Conservation (phyloP, 495 filamentous ascomycete genomes). For the Aspergillus baeticus region DNA sequence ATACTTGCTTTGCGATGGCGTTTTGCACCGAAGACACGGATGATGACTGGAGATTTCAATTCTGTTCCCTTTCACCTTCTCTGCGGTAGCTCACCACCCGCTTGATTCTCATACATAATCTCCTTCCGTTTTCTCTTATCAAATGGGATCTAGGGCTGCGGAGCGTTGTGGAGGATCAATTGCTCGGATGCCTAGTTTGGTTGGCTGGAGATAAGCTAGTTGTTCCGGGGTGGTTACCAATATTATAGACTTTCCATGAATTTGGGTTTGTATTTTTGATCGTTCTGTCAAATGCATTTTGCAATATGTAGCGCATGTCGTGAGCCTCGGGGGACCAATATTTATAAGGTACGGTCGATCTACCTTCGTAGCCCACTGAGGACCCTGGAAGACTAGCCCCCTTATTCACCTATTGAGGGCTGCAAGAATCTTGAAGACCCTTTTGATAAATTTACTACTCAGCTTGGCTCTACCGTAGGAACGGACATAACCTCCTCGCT, state of each 20-base stretch:
- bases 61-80: constrained; percentile 18
- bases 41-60: constrained; percentile 29
- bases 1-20: constrained; percentile 41
- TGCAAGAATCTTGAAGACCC: too few relatives aligned
- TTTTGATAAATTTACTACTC: too few relatives aligned
- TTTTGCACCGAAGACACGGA: constrained; percentile 35
- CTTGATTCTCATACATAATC: constrained; percentile 23
- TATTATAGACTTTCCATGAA: constrained; percentile 26
- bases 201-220: constrained; percentile 9
- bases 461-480: too few relatives aligned
- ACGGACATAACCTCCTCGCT: too few relatives aligned
- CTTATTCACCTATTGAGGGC: too few relatives aligned
- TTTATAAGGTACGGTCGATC: too few relatives aligned
- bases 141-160: constrained; percentile 13
- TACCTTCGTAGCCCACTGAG: too few relatives aligned
- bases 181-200: constrained; percentile 7
- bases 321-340: too few relatives aligned
- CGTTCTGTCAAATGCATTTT: too few relatives aligned
- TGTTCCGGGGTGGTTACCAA: constrained; percentile 18
- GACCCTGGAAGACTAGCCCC: too few relatives aligned
- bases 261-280: constrained; percentile 15
- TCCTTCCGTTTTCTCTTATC: constrained; percentile 19
- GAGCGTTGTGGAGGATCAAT: constrained; percentile 16
- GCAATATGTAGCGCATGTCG: too few relatives aligned
- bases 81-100: constrained; percentile 16